Base-by-base conservation (phyloP, 768 basidiomycete species). In the Polyporus arcularius region DNA sequence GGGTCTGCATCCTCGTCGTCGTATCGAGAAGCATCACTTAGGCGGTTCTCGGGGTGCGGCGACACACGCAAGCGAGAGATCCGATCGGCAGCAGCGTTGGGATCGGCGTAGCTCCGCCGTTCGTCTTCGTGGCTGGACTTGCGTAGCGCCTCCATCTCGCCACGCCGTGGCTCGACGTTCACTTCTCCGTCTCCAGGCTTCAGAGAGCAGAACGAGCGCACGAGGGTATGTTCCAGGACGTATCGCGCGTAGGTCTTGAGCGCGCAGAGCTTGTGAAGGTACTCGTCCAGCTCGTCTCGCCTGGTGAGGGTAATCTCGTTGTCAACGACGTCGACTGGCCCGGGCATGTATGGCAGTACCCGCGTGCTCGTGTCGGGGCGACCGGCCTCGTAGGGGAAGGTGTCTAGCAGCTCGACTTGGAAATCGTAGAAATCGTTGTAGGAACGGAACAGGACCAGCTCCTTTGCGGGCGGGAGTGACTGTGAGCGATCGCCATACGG, bases 351-450 rank as follows among this genome's bases (percentile, higher is more conserved):
- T 1, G 97, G 97, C 30, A 99, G 78, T 53, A 96, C 89, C 39
- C 97, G 83, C 9, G 80, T 80, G 63, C 85, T 78, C 31, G 80
- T 80, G 10, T 84, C 78, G 39, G 87, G 75, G 15, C 92, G 85
- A 21, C 97, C 97, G 14, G 94, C 97, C 76, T 99, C 97, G 47
- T 83, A 83, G 7, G 96, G 95, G 75, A 96, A 98, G 0, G 83
- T 80, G 48, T 94, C 85, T 62, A 98, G 84, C 26, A 99, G 83
- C 4, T 84, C 79, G 57, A 97, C 90, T 71, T 99, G 97, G 74
- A 98, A 98, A 68, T 96, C 92, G 76, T 96, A 98, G 74, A 99
- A 99, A 74, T 99, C 96, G 68, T 96, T 92, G 80, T 99, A 99
- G 28, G 92, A 87, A 53, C 97, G 85, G 78, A 96, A 99, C 46